phyloP scores from a whole-genome alignment of 352 stramenopile genomes.

The Halophytophthora polymorphica region DNA sequence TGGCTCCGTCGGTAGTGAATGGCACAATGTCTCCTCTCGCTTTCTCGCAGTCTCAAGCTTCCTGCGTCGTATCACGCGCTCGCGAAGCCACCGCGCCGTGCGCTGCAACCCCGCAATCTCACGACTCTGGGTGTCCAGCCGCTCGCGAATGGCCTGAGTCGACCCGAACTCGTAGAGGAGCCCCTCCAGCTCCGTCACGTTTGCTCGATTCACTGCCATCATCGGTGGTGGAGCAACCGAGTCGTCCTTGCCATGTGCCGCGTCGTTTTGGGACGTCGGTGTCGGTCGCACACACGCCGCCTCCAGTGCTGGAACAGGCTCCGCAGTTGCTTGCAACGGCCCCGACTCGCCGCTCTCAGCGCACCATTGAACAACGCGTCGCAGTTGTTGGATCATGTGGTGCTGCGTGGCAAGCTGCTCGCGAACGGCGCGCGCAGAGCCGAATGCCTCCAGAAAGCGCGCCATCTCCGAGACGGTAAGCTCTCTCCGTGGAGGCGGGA shows the following conservation, averaged over 20 bases:
- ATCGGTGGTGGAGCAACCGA: no score
- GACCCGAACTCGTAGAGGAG: constrained; percentile 5
- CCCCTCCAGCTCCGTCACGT: constrained; percentile 5
- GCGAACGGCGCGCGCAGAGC: constrained; percentile 9
- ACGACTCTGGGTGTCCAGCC: constrained; percentile 2
- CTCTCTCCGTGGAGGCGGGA: no score
- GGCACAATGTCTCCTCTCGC: no score
- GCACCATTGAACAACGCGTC: constrained; percentile 2
- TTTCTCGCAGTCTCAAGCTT: no score
- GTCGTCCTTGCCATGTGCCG: not conserved
- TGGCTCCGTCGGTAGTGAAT: no score
- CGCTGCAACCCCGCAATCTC: constrained; percentile 5
- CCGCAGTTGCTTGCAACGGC: not conserved
- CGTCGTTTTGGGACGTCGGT: no score
- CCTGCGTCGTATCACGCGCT: no score
- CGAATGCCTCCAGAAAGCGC: constrained; percentile 15
- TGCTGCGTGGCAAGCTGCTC: not conserved
- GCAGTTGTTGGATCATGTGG: constrained; percentile 2
- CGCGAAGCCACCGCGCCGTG: constrained; percentile 4
- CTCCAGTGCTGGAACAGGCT: no score
- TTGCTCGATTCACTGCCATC: no score
- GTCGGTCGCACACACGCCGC: no score
- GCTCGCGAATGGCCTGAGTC: constrained; percentile 4
- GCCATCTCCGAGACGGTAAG: no score
- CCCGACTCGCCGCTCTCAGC: not conserved